phyloP scores from a whole-genome alignment of 2,329 filamentous ascomycete species.

The Penicillium sp. region DNA sequence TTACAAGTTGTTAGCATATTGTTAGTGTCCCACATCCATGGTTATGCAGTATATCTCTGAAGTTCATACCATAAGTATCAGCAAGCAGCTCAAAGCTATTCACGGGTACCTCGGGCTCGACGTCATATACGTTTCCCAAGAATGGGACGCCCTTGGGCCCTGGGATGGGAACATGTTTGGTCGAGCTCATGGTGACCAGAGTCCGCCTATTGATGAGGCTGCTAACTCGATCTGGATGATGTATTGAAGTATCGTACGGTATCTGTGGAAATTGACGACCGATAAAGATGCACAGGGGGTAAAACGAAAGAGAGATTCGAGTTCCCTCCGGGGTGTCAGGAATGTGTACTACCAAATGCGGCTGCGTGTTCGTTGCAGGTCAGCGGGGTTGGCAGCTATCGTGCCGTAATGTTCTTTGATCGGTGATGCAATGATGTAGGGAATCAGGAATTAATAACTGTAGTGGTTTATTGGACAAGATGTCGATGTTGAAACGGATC shows the following conservation, averaged over 20 bases:
- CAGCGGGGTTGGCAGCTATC: neutral
- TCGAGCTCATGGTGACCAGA: conserved; percentile 15
- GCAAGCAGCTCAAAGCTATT: conserved; percentile 56
- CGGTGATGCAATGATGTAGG: neutral
- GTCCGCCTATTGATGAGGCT: neutral
- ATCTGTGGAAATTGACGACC: neutral
- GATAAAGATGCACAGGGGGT: neutral
- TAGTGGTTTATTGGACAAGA: neutral
- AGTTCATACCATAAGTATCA: conserved; percentile 60
- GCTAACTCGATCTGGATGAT: neutral
- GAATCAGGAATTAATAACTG: neutral
- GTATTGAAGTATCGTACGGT: neutral
- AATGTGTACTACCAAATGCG: neutral
- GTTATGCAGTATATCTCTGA: neutral
- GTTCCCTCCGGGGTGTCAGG: neutral
- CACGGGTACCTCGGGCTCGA: conserved; percentile 57
- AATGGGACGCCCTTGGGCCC: conserved; percentile 62
- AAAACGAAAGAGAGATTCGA: too few species aligned
- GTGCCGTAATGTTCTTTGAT: neutral
- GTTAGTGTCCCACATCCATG: neutral
- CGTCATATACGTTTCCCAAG: conserved; percentile 62
- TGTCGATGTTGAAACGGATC: neutral
- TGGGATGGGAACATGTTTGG: conserved; percentile 50
- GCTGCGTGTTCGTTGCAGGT: neutral
- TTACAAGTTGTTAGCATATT: neutral